Percentiles rank a stretch among this genome's conserved stretches.
Conservation (phyloP, 1,139 yeast species). For the Suhomyces bolitotheri region DNA sequence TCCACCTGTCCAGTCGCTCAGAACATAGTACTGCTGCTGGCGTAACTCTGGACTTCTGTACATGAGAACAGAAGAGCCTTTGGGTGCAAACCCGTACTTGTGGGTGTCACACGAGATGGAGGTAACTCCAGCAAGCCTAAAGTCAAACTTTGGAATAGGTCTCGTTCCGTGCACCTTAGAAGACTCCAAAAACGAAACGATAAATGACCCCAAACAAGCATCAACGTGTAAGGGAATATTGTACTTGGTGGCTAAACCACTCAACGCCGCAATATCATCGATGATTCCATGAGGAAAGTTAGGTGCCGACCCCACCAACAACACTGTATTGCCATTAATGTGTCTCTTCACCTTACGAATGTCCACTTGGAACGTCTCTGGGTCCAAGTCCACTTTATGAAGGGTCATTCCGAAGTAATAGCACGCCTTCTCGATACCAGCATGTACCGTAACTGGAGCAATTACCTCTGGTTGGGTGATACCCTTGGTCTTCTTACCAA, state of each 20-base stretch:
- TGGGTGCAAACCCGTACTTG: conserved; percentile 97
- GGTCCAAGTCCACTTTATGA: conserved; percentile 77
- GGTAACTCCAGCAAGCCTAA: conserved; percentile 90
- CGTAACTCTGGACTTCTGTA: conserved; percentile 69
- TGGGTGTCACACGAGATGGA: conserved; percentile 97
- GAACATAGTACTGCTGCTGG: conserved; percentile 79
- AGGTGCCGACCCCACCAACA: conserved; percentile 92
- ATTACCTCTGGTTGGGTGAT: conserved; percentile 79
- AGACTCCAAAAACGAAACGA: conserved; percentile 74
- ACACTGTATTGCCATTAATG: conserved; percentile 75
- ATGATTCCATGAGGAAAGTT: conserved; percentile 96
- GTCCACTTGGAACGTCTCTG: conserved; percentile 68
- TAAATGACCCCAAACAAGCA: conserved; percentile 91
- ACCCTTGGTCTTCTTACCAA: conserved; percentile 55
- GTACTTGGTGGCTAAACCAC: conserved; percentile 62
- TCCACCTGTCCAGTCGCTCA: conserved; percentile 91
- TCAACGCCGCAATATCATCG: conserved; percentile 78
- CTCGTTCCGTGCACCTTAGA: conserved; percentile 53
- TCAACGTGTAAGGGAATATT: conserved; percentile 88
- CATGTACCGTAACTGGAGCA: conserved; percentile 89
- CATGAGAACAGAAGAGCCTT: conserved; percentile 92
- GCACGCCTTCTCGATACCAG: conserved; percentile 94
- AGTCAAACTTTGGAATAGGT: conserved; percentile 70
- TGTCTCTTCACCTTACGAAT: conserved; percentile 59
- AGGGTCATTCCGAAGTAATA: conserved; percentile 85